Conservation (phyloP, 257 asterid genomes). For the Solanum paucissectum region DNA sequence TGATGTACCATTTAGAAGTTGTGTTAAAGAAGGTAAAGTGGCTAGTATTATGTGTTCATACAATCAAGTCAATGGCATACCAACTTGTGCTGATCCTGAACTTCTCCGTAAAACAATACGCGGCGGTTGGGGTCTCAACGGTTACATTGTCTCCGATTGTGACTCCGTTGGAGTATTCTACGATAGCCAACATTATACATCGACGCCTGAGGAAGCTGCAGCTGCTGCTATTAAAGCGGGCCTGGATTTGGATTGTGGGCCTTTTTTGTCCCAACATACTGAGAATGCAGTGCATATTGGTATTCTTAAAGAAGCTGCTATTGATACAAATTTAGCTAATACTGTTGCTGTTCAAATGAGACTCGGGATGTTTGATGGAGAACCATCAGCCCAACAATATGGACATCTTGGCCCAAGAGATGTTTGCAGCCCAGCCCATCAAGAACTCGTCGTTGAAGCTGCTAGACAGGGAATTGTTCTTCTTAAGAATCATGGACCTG, state of each 20-base stretch:
- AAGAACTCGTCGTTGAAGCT: constrained; percentile 67
- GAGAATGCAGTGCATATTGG: constrained; percentile 53
- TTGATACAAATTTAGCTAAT: constrained; percentile 40
- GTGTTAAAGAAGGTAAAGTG: constrained; percentile 73
- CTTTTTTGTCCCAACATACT: constrained; percentile 48
- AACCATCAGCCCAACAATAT: constrained; percentile 40
- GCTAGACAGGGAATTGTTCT: constrained; percentile 75
- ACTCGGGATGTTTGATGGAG: constrained; percentile 85
- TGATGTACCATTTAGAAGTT: constrained; percentile 62
- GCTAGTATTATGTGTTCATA: constrained; percentile 94
- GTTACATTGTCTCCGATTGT: constrained; percentile 73
- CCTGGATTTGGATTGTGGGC: constrained; percentile 79
- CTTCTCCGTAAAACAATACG: constrained; percentile 55
- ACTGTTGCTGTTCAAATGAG: constrained; percentile 64
- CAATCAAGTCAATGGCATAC: constrained; percentile 82
- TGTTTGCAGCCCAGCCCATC: constrained; percentile 57
- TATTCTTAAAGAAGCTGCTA: constrained; percentile 41
- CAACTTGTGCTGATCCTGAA: constrained; percentile 73
- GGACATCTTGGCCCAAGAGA: constrained; percentile 56
- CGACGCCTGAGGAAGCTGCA: constrained; percentile 80
- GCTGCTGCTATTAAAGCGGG: constrained; percentile 80
- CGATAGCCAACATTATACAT: constrained; percentile 61
- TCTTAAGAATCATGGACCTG: constrained; percentile 51
- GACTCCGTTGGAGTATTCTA: constrained; percentile 74
- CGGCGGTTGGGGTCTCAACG: constrained; percentile 70